These are phyloP conservation scores for Fraxinus albicans DNA, from an alignment of 305 asterid genomes.

Conservation along the genomic window DNA sequence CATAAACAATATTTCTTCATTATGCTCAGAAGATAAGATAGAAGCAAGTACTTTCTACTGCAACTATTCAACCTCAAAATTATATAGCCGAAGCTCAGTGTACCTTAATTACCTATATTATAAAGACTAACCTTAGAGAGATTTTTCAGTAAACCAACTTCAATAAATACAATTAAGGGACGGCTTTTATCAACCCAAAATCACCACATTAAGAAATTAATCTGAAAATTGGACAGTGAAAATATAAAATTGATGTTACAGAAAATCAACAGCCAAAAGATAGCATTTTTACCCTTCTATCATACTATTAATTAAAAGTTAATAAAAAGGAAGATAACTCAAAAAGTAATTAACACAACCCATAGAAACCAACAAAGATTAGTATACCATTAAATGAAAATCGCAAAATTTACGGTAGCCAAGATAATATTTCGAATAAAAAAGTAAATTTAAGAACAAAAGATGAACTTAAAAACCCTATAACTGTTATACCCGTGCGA, in stretches of 20 bases:
- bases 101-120: background rate
- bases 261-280: conserved; percentile 1
- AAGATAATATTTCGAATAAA: conserved; percentile 22
- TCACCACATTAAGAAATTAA: conserved; percentile 16
- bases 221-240: conserved; percentile 20
- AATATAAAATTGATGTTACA: conserved; percentile 10
- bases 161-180: background rate
- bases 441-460: conserved; percentile 13
- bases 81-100: background rate
- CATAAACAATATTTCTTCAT: conserved; percentile 2
- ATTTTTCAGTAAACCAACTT: background rate
- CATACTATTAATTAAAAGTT: conserved; percentile 1
- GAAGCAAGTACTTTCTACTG: background rate
- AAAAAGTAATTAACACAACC: conserved; percentile 19
- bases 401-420: conserved; percentile 14
- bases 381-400: conserved; percentile 3
- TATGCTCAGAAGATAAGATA: conserved; percentile 1
- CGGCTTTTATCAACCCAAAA: conserved; percentile 21
- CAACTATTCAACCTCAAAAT: background rate
- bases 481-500: background rate
- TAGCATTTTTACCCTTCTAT: background rate
- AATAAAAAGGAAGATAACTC: conserved; percentile 7
- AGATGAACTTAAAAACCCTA: conserved; percentile 14
- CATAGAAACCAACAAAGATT: conserved; percentile 8
- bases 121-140: conserved; percentile 4